Percentiles rank a stretch among this genome's conserved stretches.
Conservation (phyloP, 441 rosid species). For the Gossypium davidsonii region DNA sequence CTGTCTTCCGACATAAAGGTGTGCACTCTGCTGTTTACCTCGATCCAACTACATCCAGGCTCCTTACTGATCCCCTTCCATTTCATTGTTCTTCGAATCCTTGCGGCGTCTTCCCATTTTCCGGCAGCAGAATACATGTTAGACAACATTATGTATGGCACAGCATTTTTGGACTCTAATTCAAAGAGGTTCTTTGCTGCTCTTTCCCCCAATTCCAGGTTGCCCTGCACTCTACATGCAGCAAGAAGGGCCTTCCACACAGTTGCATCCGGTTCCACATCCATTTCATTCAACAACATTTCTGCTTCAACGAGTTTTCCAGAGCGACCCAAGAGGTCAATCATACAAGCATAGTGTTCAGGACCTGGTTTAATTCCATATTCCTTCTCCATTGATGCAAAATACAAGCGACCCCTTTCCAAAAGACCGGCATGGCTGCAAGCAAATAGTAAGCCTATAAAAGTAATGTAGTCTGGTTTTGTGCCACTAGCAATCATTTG, state of each 20-base stretch:
- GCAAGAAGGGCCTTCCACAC: constrained; percentile 72
- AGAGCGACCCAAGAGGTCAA: constrained; percentile 74
- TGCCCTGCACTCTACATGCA: constrained; percentile 64
- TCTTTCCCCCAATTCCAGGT: constrained; percentile 61
- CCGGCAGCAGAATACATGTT: constrained; percentile 60
- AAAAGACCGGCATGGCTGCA: constrained; percentile 78
- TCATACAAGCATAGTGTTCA: constrained; percentile 83
- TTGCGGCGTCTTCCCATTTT: constrained; percentile 70
- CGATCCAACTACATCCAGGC: constrained; percentile 83
- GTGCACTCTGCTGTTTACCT: constrained; percentile 48
- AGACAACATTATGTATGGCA: constrained; percentile 67
- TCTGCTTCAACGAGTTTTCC: constrained; percentile 65
- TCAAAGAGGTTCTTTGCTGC: constrained; percentile 65
- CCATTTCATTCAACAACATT: constrained; percentile 56
- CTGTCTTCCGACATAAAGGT: constrained; percentile 75
- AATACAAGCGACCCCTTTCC: constrained; percentile 45
- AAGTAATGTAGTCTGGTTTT: constrained; percentile 68
- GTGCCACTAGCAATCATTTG: constrained; percentile 53
- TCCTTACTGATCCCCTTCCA: constrained; percentile 59
- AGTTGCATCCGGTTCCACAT: constrained; percentile 64
- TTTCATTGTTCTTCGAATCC: constrained; percentile 55
- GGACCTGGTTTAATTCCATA: constrained; percentile 68
- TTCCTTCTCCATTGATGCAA: constrained; percentile 54
- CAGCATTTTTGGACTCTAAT: constrained; percentile 60
- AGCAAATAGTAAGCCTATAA: constrained; percentile 81